A percentile compares a stretch with the other conserved stretches of the same genome.
These are phyloP conservation scores for Eucalyptus lansdowneana DNA, from an alignment of 345 rosid genomes.

Conservation along the genomic window DNA sequence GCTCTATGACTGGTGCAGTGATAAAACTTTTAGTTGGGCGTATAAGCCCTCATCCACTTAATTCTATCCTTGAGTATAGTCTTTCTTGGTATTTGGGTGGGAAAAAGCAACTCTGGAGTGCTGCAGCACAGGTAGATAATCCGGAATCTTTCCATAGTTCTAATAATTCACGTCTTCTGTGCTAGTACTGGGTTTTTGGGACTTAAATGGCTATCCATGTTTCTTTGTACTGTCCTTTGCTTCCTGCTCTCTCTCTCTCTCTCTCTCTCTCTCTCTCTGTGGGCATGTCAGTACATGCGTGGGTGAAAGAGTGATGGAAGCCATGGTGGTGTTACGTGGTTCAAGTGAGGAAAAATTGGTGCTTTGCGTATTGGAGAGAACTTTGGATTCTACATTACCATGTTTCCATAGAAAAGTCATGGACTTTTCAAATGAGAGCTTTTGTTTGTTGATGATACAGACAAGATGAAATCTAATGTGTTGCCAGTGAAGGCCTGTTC, in stretches of 20 bases:
- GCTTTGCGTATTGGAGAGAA: background rate
- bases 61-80: constrained; percentile 31
- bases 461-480: background rate
- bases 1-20: constrained; percentile 31
- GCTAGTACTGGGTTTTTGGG: background rate
- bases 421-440: background rate
- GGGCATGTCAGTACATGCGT: background rate
- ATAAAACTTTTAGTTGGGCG: constrained; percentile 48
- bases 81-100: constrained; percentile 54
- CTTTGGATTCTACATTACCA: background rate
- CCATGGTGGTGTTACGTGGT: background rate
- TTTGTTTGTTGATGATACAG: background rate
- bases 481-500: background rate
- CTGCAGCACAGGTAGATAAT: constrained; percentile 71
- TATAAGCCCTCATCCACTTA: constrained; percentile 26
- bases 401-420: background rate
- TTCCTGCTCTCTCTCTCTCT: background rate
- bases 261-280: background rate
- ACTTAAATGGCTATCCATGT: background rate
- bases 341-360: background rate
- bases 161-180: background rate
- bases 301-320: background rate
- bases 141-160: background rate
- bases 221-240: background rate
- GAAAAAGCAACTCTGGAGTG: constrained; percentile 36